These are phyloP conservation scores for Lomentospora prolificans DNA, from an alignment of 2,329 filamentous ascomycete species.

Conservation along the genomic window DNA sequence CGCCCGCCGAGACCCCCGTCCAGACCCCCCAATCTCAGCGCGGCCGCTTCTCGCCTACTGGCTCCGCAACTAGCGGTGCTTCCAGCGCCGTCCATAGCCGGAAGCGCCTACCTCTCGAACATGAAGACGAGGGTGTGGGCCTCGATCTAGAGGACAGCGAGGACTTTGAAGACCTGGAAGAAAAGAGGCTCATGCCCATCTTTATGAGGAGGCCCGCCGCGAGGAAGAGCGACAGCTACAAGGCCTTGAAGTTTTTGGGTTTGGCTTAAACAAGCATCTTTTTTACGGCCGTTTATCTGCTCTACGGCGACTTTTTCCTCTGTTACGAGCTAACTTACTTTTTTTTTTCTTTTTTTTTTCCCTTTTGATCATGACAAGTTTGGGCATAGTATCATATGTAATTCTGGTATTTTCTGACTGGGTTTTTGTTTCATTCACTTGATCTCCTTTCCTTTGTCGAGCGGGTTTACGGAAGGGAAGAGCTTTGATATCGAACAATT, in stretches of 20 bases:
- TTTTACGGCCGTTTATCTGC: no score
- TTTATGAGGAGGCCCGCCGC: slow-evolving; percentile 25
- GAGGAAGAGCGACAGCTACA: slow-evolving; percentile 34
- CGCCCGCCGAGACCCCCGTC: neutral
- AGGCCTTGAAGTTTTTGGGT: slow-evolving; percentile 45
- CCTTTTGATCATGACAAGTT: slow-evolving; percentile 8
- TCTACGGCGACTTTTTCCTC: no score
- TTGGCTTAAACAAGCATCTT: no score
- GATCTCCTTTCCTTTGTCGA: no score
- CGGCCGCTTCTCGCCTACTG: neutral
- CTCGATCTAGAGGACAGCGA: slow-evolving; percentile 8
- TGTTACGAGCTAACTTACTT: slow-evolving; percentile 3
- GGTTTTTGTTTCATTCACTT: neutral
- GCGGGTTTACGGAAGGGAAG: neutral
- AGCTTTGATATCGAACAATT: neutral
- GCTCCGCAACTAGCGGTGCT: neutral
- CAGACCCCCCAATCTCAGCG: neutral
- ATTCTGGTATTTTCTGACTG: slow-evolving; percentile 2
- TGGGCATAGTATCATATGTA: slow-evolving; percentile 8
- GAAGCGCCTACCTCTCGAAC: neutral
- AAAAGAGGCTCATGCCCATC: slow-evolving; percentile 43
- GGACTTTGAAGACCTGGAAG: slow-evolving; percentile 29
- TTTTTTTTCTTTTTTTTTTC: neutral
- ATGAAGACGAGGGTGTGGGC: slow-evolving; percentile 8
- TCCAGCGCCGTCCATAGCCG: neutral